phyloP scores from a whole-genome alignment of 257 asterid genomes.

The Nicotiana attenuata region DNA sequence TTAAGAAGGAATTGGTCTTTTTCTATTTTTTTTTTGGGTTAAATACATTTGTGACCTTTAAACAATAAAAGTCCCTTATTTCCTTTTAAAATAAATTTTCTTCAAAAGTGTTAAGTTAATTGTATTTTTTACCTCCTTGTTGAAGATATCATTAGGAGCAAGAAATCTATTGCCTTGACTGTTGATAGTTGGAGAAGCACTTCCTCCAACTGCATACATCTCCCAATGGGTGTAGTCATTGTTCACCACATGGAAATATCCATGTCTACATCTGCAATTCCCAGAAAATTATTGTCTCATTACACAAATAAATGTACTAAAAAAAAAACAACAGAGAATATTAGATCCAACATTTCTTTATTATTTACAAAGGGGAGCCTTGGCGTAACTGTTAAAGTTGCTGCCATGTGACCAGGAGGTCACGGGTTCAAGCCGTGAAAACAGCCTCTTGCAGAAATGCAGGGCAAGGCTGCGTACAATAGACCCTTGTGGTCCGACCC shows the following conservation, averaged over 20 bases:
- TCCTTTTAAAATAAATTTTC: neutral
- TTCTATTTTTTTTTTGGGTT: neutral
- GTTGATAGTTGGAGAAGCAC: conserved; percentile 84
- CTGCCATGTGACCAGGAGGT: too few relatives aligned
- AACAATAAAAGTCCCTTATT: neutral
- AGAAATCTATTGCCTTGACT: conserved; percentile 86
- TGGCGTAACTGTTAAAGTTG: too few relatives aligned
- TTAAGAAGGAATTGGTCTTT: too few relatives aligned
- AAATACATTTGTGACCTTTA: neutral
- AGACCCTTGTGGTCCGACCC: too few relatives aligned
- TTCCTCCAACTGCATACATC: conserved; percentile 94
- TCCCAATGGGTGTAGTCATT: conserved; percentile 95
- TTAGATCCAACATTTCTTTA: neutral
- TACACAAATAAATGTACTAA: neutral
- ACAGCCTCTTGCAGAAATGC: too few relatives aligned
- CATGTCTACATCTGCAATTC: conserved; percentile 71
- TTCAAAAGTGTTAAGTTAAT: neutral
- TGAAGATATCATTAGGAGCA: conserved; percentile 51
- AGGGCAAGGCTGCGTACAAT: too few relatives aligned
- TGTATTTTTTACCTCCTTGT: conserved; percentile 51
- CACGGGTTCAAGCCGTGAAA: too few relatives aligned
- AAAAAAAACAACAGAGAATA: neutral
- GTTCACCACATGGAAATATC: conserved; percentile 92
- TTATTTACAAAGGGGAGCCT: too few relatives aligned
- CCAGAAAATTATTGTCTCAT: neutral